phyloP scores from a whole-genome alignment of 1,284 basidiomycete species.

The Golubevia pallescens region DNA sequence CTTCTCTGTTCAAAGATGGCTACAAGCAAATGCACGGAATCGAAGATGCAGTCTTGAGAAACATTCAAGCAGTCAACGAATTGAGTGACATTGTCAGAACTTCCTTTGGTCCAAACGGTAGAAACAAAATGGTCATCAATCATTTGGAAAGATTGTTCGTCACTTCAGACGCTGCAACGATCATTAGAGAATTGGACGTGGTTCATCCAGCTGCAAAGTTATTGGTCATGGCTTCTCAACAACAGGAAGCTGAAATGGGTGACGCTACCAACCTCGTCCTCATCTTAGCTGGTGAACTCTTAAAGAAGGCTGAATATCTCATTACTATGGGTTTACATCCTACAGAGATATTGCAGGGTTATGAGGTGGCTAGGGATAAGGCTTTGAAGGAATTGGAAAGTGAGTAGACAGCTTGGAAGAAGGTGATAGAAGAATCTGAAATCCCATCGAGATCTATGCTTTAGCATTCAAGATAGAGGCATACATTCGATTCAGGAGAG shows the following conservation, averaged over 20 bases:
- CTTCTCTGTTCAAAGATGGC: constrained; percentile 50
- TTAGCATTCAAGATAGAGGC: too few species aligned
- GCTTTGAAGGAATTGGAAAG: constrained; percentile 88
- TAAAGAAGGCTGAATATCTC: constrained; percentile 91
- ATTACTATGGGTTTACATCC: constrained; percentile 97
- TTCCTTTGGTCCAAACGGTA: constrained; percentile 90
- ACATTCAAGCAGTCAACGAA: constrained; percentile 93
- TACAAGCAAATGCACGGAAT: constrained; percentile 36
- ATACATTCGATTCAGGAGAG: too few species aligned
- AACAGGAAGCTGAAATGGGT: constrained; percentile 92
- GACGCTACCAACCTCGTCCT: constrained; percentile 95
- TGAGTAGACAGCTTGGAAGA: constrained; percentile 66
- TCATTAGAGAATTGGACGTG: constrained; percentile 96
- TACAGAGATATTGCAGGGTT: constrained; percentile 84
- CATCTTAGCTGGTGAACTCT: constrained; percentile 91
- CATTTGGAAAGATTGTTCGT: constrained; percentile 95
- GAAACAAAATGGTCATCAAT: constrained; percentile 65
- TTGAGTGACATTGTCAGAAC: constrained; percentile 94
- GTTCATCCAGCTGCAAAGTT: constrained; percentile 97
- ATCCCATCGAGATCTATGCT: too few species aligned
- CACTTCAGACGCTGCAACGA: constrained; percentile 98
- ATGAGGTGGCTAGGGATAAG: constrained; percentile 88
- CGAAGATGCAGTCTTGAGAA: constrained; percentile 69
- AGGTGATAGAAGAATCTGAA: too few species aligned
- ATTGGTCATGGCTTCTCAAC: constrained; percentile 94